phyloP scores from a whole-genome alignment of 179 eudicot genomes.

The Actinidia chinensis region DNA sequence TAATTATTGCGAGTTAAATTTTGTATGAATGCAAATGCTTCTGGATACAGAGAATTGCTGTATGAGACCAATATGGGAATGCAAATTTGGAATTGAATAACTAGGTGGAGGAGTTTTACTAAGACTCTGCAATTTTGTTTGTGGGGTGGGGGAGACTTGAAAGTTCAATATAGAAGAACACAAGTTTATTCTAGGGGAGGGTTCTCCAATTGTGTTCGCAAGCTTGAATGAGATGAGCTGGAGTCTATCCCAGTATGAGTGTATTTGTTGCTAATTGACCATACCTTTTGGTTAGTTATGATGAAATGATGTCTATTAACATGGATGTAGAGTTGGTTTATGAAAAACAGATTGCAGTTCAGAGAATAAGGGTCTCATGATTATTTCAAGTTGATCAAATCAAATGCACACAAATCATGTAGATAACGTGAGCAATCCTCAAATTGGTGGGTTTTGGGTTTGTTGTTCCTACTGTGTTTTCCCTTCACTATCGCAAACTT shows the following conservation, averaged over 20 bases:
- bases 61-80: too few relatives aligned
- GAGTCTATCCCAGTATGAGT: neutral
- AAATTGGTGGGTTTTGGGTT: neutral
- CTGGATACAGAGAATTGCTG: too few relatives aligned
- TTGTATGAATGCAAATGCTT: neutral
- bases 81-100: too few relatives aligned
- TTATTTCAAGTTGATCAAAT: constrained; percentile 2
- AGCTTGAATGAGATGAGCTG: neutral
- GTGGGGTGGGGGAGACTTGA: neutral
- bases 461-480: neutral
- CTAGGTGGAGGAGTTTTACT: too few relatives aligned
- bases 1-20: neutral
- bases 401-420: neutral
- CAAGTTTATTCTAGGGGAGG: neutral
- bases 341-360: neutral
- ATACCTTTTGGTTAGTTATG: neutral
- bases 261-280: neutral
- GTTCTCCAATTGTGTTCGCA: neutral
- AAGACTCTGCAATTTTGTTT: too few relatives aligned
- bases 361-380: neutral
- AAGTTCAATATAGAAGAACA: neutral
- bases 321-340: neutral
- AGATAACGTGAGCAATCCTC: neutral
- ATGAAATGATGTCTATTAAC: neutral
- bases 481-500: neutral